Evolutionary conservation across 129 eudicot genomes (phyloP), one percentile per base, ranked within the genome.

Genomic region (Scalesia atractyloides): DNA sequence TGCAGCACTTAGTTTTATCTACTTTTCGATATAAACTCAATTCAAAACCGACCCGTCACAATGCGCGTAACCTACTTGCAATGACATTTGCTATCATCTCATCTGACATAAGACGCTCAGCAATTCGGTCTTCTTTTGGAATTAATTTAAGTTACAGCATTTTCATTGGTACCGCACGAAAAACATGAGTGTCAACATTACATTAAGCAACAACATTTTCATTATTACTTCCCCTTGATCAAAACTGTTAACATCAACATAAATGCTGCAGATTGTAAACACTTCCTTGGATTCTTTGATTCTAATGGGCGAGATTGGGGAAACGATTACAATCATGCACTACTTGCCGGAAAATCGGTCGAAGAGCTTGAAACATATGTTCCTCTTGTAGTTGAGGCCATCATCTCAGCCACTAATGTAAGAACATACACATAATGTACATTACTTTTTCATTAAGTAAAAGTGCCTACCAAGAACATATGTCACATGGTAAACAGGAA

Each of bases 251-350:
- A 57, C 30, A 15, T 58, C 44, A 22, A 7, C 26, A 18, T 62
- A 48, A 17, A 15, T 52, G 14, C 16, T 50, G 66, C 54, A 77
- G 68, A 54, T 9, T 72, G 82, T 56, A 30, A 20, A 7, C 61
- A 72, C 20, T 24, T 64, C 17, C 44, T 79, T 11, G n/a, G 66
- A n/a, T 52, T 72, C 82, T 14, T 57, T 79, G 50, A 10, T 79
- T 13, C 67, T 79, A 13, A 64, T 78, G 78, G 78, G 82, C 0
- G 82, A 79, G 34, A 79, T 79, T 11, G 82, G 82, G 82, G 82
- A 34, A 79, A 79, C n/a, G 78, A 79, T 14, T 79, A 72, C 61
- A 79, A 79, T 65, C 78, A 72, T 72, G 82, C 82, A 44, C 56
- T 79, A 11, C 10, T n/a, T 3, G 20, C 68, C 0, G 82, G 78